Evolutionary conservation across 2,329 filamentous ascomycete genomes (phyloP).

Genomic region (Hymenoscyphus fructigenus): DNA sequence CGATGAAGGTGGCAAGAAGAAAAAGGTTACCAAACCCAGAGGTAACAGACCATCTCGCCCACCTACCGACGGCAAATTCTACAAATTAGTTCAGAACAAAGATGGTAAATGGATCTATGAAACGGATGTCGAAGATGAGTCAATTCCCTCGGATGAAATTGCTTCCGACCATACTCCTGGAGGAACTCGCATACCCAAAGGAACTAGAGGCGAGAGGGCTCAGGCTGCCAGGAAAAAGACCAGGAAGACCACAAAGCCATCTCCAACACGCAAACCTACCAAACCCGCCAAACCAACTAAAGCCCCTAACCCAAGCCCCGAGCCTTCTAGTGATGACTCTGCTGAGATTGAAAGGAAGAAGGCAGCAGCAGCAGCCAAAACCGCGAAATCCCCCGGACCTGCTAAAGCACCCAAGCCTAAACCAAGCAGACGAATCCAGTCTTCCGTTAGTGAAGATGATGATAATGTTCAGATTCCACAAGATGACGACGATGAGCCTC

Average conservation of each 20-base stretch:
- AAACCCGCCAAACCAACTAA: too few species aligned
- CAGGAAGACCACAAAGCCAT: background rate
- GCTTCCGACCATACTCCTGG: background rate
- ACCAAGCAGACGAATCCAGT: too few species aligned
- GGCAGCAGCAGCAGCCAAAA: too few species aligned
- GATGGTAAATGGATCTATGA: background rate
- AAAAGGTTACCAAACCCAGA: background rate
- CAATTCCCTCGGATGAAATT: background rate
- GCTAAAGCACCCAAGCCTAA: too few species aligned
- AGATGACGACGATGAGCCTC: too few species aligned
- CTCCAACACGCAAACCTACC: background rate
- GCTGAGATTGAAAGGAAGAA: too few species aligned
- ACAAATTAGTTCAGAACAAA: background rate
- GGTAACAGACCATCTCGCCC: too few species aligned
- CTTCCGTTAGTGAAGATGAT: too few species aligned
- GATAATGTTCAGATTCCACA: too few species aligned
- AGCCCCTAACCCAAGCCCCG: too few species aligned
- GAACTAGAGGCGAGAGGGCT: background rate
- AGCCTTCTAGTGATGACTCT: too few species aligned
- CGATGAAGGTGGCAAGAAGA: background rate
- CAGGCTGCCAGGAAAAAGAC: background rate
- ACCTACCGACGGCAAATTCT: background rate
- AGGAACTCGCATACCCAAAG: background rate
- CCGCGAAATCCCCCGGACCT: too few species aligned
- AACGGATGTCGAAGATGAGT: background rate